phyloP scores from a whole-genome alignment of 768 basidiomycete species.

The Naganishia onofrii region DNA sequence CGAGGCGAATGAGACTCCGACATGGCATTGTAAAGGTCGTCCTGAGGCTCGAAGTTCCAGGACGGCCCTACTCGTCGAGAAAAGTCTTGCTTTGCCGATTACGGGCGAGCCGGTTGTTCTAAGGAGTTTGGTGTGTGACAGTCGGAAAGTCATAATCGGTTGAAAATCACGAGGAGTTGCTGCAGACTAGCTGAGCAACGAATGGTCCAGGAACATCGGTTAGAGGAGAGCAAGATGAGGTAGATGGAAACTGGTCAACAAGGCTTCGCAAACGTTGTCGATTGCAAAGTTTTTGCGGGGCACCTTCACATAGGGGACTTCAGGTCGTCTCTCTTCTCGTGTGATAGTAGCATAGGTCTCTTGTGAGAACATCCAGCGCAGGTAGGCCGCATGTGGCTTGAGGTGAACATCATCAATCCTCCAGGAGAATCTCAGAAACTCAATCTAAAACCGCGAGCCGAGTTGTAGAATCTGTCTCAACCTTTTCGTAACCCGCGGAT shows the following conservation, averaged over 20 bases:
- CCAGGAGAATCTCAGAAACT: no score
- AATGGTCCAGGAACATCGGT: no score
- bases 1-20: constrained; percentile 49
- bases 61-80: constrained; percentile 2
- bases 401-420: no score
- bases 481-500: constrained; percentile 8
- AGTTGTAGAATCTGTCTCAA: background rate
- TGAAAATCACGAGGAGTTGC: background rate
- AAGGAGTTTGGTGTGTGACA: background rate
- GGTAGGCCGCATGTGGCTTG: no score
- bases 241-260: background rate
- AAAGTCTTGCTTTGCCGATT: constrained; percentile 1
- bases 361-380: no score
- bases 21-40: constrained; percentile 37
- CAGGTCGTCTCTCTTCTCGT: no score
- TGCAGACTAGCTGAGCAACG: background rate
- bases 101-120: background rate
- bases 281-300: constrained; percentile 4
- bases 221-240: no score
- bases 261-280: background rate
- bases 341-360: no score
- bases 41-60: background rate
- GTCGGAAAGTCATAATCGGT: background rate
- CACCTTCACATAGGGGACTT: background rate
- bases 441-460: background rate